Evolutionary conservation across 192 early-diverging fungal species (phyloP), one percentile per base, ranked within the genome.

Genomic region (Linnemannia schmuckeri): DNA sequence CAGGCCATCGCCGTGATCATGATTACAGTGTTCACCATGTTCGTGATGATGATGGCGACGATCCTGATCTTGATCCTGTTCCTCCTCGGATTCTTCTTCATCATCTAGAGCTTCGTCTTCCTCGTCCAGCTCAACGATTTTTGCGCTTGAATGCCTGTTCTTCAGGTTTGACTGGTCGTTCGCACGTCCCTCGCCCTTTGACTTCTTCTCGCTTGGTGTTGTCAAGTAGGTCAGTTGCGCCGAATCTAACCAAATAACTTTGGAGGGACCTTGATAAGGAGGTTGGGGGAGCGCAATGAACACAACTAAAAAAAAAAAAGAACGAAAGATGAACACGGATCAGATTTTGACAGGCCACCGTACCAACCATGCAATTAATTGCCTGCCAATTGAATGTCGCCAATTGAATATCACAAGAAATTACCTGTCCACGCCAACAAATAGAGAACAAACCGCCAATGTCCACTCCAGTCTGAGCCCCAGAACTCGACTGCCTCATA

Each of bases 201-300:
- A 75, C n/a, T 30, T 61, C 40, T 35, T 35, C 30, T 72, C 63
- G 46, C 24, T 70, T 37, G 74, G 77, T 37, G 74, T 74, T 1
- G 79, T 89, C 75, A 81, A 61, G 61, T 30, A 85, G 66, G 83
- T 80, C 47, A 83, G 66, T 73, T 86, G 78, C 24, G 88, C 85
- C 15, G 84, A 82, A 63, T 80, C 82, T 15, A 93, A 70, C 79
- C 83, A 85, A 1, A 88, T 70, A 46, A 91, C 85, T 37, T 89
- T 89, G 42, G 92, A 85, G 6, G 90, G 88, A 8, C 92, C 92
- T 47, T 84, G 89, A 49, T 93, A 93, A 52, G 88, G 77, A 10
- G 92, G 92, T 75, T 93, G 92, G 44, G 92, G 91, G 27, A 93
- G 82, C 33, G 80, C 74, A 30, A 72, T 63, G 54, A 90, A 90